These are phyloP conservation scores for Geranium incanum DNA, from an alignment of 441 rosid species.

Conservation along the genomic window DNA sequence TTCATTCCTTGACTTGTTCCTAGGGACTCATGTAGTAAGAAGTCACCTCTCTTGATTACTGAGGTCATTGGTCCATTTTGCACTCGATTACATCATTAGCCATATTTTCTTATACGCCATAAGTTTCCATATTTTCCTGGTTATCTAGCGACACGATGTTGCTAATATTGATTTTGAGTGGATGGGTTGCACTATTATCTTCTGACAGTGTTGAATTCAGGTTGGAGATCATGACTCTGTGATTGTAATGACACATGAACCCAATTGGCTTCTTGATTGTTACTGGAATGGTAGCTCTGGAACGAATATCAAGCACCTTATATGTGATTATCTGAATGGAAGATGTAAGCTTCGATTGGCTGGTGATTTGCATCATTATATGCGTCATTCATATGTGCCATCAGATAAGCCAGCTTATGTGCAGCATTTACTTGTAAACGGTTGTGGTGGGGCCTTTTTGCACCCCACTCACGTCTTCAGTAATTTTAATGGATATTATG, in stretches of 20 bases:
- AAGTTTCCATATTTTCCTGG: not conserved
- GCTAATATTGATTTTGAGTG: not conserved
- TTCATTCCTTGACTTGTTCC: not conserved
- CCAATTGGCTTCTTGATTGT: conserved; percentile 98
- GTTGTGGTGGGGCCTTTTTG: conserved; percentile 98
- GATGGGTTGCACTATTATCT: not conserved
- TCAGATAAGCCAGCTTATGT: conserved; percentile 69
- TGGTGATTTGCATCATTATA: conserved; percentile 96
- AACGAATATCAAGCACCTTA: conserved; percentile 74
- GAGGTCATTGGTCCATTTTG: not conserved
- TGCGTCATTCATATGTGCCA: conserved; percentile 83
- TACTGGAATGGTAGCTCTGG: conserved; percentile 79
- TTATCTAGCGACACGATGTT: not conserved
- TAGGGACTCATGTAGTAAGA: not conserved
- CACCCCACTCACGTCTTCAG: conserved; percentile 96
- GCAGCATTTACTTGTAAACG: conserved; percentile 92
- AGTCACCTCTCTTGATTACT: not conserved
- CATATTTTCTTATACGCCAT: not conserved
- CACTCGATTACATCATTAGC: not conserved
- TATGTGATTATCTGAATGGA: conserved; percentile 72
- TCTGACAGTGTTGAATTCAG: conserved; percentile 30
- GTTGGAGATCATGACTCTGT: conserved; percentile 72
- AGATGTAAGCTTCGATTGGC: conserved; percentile 95
- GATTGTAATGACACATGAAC: conserved; percentile 90
- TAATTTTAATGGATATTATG: conserved; percentile 55